Evolutionary conservation across 1,284 basidiomycete genomes (phyloP), one percentile per base, ranked within the genome.

Genomic region (Thecaphora frezii): DNA sequence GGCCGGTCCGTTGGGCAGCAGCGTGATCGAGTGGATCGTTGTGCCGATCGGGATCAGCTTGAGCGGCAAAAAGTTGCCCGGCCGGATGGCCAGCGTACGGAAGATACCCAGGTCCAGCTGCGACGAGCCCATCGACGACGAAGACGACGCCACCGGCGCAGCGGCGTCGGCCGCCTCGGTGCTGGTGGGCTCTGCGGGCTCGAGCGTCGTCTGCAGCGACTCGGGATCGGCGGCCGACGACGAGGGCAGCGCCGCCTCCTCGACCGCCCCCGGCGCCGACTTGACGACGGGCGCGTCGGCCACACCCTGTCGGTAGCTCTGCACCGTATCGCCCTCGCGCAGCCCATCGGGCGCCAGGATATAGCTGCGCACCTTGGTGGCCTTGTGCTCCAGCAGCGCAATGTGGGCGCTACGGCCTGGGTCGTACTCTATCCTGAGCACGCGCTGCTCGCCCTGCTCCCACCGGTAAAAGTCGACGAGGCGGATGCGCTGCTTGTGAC

Each of bases 381-480:
- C 54, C 78, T 5, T 84, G 85, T 70, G 83, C 76, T 84, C 83
- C 66, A 36, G 12, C 49, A 98, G 84, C 1, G 94, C 94, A 73
- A 98, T 93, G 80, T 98, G 96, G 3, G 90, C 91, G 41, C 88
- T 90, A 46, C 94, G 85, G 28, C 90, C 90, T 0, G 94, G 94
- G 82, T 98, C 94, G 79, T 97, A 98, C 81, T 98, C 94, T 71
- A 98, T 90, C 41, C 93, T 86, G 16, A 94, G 84, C 41, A 97
- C 93, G 66, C 91, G 88, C 77, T 92, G 90, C 40, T 88, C 83
- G 8, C 94, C 94, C 0, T 85, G 81, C 62, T 88, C 86, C 45
- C 86, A 82, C 16, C 79, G 54, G 51, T 85, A 84, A 77, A 96
- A 98, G 81, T 98, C 96, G 56, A 98, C 83, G 40, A 88, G 83